Base-by-base conservation (phyloP, 1,284 basidiomycete species). In the Ustilago bromivora region DNA sequence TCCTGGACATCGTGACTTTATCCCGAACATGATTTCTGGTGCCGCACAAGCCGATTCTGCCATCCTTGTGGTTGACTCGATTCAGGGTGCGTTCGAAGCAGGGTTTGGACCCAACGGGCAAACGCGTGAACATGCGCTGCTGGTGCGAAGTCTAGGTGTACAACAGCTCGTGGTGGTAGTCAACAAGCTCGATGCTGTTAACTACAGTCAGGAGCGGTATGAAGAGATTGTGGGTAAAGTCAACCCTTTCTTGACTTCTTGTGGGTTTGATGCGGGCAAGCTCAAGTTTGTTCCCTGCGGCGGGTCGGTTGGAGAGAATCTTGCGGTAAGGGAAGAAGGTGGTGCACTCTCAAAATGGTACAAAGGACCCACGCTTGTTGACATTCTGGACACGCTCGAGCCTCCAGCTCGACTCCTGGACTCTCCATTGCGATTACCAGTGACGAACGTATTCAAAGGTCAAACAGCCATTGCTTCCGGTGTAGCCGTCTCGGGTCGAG, bases 11-110 rank as follows among this genome's bases (percentile, higher is more conserved):
- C 93, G 92, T 76, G 97, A 99, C 83, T 99, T 99, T 81, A 93
- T 99, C 65, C 96, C 97, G 0, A 98, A 98, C 84, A 99, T 99
- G 97, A 99, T 99, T 67, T 96, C 94, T 0, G 96, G 96, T 2
- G 96, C 96, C 2, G 92, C 96, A 0, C 96, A 98, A 87, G 97
- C 97, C 0, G 96, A 99, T 81, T 95, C 94, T 41, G 96, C 96
- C 1, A 87, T 99, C 5, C 90, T 99, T n/a, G 96, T 99, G 6
- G 91, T 99, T 23, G 97, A 98, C 86, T 92, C 95, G 8, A 89
- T 92, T 4, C 91, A 89, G 0, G 96, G 96, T 28, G 95, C 95
- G 81, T 99, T 99, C 78, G 96, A 99, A 87, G 92, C 94, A 28
- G 96, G 96, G 0, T 99, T 99, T 81, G 92, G 95, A 51, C 90